Conservation (phyloP, 1,139 yeast genomes). For the Hansenula anomala region DNA sequence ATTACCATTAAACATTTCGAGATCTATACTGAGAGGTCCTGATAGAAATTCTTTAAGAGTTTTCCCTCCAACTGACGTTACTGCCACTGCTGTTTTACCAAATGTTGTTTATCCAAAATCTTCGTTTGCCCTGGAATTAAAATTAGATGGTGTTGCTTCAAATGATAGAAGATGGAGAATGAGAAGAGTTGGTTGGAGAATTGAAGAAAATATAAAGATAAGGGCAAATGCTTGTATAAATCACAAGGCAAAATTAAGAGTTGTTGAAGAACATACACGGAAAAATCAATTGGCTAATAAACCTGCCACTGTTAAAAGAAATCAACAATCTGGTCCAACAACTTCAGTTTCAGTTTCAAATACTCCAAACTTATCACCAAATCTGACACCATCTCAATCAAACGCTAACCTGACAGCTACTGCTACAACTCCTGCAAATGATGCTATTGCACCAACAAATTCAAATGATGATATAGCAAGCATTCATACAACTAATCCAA, state of each 20-base stretch:
- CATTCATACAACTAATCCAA: slow-evolving; percentile 4
- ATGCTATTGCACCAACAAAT: slow-evolving; percentile 5
- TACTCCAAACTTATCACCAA: slow-evolving; percentile 5
- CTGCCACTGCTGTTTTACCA: slow-evolving; percentile 83
- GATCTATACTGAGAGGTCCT: slow-evolving; percentile 78
- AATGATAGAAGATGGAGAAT: slow-evolving; percentile 81
- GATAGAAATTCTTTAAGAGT: slow-evolving; percentile 85
- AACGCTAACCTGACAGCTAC: slow-evolving; percentile 7
- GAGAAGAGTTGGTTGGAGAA: slow-evolving; percentile 83
- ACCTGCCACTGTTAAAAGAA: slow-evolving; percentile 27
- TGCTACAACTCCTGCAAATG: slow-evolving; percentile 1
- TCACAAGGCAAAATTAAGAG: slow-evolving; percentile 46
- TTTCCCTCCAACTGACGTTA: slow-evolving; percentile 92
- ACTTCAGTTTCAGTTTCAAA: slow-evolving; percentile 22
- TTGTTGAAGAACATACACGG: slow-evolving; percentile 40
- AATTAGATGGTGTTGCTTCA: slow-evolving; percentile 70
- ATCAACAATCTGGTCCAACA: slow-evolving; percentile 34
- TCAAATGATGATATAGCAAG: slow-evolving; percentile 11
- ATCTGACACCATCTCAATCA: slow-evolving; percentile 8
- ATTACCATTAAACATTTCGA: slow-evolving; percentile 69
- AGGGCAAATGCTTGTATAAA: slow-evolving; percentile 50
- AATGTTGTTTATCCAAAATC: slow-evolving; percentile 88
- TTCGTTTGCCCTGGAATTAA: slow-evolving; percentile 74
- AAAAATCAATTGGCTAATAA: slow-evolving; percentile 24
- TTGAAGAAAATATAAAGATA: slow-evolving; percentile 76